Evolutionary conservation across 768 basidiomycete species (phyloP), one percentile per base, ranked within the genome.

Genomic region (Amanita rubescens): DNA sequence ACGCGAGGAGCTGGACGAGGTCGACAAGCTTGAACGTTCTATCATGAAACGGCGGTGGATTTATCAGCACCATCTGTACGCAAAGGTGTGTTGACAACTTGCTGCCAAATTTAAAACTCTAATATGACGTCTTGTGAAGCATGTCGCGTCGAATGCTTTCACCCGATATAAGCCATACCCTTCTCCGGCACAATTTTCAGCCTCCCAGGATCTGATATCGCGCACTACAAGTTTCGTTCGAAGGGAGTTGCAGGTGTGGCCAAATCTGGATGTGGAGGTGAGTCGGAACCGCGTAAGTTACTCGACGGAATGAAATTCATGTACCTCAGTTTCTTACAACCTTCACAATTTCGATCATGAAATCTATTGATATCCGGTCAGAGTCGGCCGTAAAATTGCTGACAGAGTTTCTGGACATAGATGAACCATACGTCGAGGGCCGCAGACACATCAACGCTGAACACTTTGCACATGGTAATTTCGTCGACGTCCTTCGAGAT

Each of bases 81-180:
- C 87, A 12, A 96, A 95, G 79, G 93, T 91, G 51, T 41, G 79
- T 68, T 1, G 27, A 25, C n/a, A n/a, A n/a, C n/a, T n/a, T n/a
- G n/a, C n/a, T 24, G 25, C 45, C 54, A 22, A 20, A 41, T 55
- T 56, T 45, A 43, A 61, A 30, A 57, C 35, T 57, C 44, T 32
- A 35, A 30, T 54, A 39, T 44, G 58, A 39, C 43, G 51, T 10
- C 24, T 27, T 54, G 38, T 46, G 6, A 41, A 96, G 93, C 94
- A 97, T 63, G 82, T 96, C 48, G 94, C 90, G 3, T 92, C 90
- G 27, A 97, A 96, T 61, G 64, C 80, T 1, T 84, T 79, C 60
- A 94, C 94, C 3, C 82, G 87, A 48, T 95, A 89, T 66, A 82
- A 84, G n/a, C 93, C 94, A 17, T 90, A 81, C 58, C 93, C 94